Percentiles rank a stretch among this genome's conserved stretches.
These are phyloP conservation scores for Fagus sylvatica DNA, from an alignment of 306 rosid species.

Conservation along the genomic window DNA sequence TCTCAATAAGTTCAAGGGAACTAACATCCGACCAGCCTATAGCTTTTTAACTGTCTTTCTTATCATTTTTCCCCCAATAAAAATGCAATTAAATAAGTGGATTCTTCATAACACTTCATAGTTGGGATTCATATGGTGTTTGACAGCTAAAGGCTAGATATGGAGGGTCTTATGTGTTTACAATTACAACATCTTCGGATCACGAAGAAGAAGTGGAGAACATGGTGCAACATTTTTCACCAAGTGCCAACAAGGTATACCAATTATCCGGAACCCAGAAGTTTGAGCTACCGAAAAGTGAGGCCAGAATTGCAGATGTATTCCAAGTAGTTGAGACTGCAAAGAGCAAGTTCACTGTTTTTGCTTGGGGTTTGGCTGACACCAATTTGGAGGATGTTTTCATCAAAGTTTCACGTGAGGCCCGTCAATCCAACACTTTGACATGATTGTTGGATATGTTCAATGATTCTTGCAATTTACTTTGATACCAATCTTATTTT, in stretches of 20 bases:
- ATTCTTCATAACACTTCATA: neutral
- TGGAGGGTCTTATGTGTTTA: conserved; percentile 85
- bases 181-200: conserved; percentile 75
- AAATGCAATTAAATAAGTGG: neutral
- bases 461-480: neutral
- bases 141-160: conserved; percentile 83
- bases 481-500: too few relatives aligned
- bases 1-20: too few relatives aligned
- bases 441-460: conserved; percentile 29
- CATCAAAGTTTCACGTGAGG: conserved; percentile 81
- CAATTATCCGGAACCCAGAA: conserved; percentile 91
- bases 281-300: conserved; percentile 79
- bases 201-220: conserved; percentile 71
- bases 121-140: conserved; percentile 13
- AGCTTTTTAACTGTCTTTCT: too few relatives aligned
- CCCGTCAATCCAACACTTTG: conserved; percentile 51
- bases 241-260: conserved; percentile 69
- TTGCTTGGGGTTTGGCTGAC: conserved; percentile 94
- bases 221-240: conserved; percentile 57
- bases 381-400: conserved; percentile 95
- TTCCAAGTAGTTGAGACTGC: conserved; percentile 74
- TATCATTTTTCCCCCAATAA: too few relatives aligned
- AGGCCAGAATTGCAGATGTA: conserved; percentile 65
- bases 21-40: too few relatives aligned
- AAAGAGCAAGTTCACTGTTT: conserved; percentile 69